phyloP scores from a whole-genome alignment of 78 protist genomes.

The Dictyostelium purpureum region DNA sequence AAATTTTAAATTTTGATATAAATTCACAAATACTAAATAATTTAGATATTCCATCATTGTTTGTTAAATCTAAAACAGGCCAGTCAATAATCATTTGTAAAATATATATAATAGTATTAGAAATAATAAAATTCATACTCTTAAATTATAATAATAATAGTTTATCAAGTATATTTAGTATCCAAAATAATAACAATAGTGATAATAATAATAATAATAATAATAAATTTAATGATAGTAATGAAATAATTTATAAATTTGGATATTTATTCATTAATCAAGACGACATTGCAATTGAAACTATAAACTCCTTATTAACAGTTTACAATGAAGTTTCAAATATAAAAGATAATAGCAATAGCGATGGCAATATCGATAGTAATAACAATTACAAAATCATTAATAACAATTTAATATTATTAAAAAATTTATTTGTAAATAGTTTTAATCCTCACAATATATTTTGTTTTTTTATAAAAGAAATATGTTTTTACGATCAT shows the following conservation, averaged over 20 bases:
- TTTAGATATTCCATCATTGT: not conserved
- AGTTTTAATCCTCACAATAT: constrained; percentile 7
- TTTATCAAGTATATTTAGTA: not conserved
- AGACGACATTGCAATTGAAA: constrained; percentile 2
- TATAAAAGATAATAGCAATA: not conserved
- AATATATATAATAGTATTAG: not conserved
- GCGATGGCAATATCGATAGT: not conserved
- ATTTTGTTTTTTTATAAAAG: constrained; percentile 15
- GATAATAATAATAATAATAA: not conserved
- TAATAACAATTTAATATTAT: not conserved
- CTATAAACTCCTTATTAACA: not conserved
- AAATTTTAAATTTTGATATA: not conserved
- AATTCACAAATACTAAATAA: not conserved
- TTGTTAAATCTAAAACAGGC: not conserved
- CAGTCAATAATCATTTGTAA: not conserved
- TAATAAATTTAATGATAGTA: not conserved
- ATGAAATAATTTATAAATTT: not conserved
- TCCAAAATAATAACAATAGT: not conserved
- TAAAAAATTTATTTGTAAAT: not conserved
- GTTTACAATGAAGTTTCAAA: not conserved
- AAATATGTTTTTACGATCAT: constrained; percentile 34
- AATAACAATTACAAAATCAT: not conserved
- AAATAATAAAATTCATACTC: not conserved
- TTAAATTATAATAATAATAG: not conserved
- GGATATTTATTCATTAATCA: not conserved